These are phyloP conservation scores for Thalassia testudinum DNA, from an alignment of 116 monocot genomes.

Conservation along the genomic window DNA sequence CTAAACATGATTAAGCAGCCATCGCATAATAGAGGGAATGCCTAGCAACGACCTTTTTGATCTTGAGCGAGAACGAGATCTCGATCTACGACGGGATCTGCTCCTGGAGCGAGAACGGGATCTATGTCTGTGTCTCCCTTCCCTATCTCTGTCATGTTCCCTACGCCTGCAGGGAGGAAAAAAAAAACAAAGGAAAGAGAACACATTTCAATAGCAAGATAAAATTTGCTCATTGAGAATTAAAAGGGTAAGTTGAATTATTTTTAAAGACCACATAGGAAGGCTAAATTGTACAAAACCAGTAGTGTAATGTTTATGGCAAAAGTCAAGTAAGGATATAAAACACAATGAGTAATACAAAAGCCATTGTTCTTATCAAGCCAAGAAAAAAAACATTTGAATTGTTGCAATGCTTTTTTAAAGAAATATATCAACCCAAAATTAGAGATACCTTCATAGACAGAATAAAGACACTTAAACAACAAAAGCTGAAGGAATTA, in stretches of 20 bases:
- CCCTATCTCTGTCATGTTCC: conserved; percentile 42
- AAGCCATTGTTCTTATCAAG: no score
- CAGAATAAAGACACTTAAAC: neutral
- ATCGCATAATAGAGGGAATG: no score
- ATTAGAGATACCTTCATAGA: neutral
- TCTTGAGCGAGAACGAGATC: conserved; percentile 74
- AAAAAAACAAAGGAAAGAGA: neutral
- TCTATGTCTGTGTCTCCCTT: conserved; percentile 35
- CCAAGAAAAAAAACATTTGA: no score
- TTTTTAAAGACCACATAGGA: no score
- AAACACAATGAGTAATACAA: no score
- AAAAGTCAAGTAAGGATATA: no score
- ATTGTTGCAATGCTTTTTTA: no score
- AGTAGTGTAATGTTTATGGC: no score
- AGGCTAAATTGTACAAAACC: no score
- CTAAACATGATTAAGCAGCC: no score
- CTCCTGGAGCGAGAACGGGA: conserved; percentile 53
- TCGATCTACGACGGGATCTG: conserved; percentile 52
- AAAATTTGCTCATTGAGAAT: neutral
- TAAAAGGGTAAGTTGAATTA: neutral
- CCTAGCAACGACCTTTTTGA: conserved; percentile 50
- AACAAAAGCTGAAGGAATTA: neutral
- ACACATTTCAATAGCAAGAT: neutral
- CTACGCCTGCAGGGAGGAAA: conserved; percentile 20
- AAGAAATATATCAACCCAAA: no score